A percentile compares a stretch with the other conserved stretches of the same genome.
Conservation (phyloP, 2,329 filamentous ascomycete species). For the Onygenales sp. region DNA sequence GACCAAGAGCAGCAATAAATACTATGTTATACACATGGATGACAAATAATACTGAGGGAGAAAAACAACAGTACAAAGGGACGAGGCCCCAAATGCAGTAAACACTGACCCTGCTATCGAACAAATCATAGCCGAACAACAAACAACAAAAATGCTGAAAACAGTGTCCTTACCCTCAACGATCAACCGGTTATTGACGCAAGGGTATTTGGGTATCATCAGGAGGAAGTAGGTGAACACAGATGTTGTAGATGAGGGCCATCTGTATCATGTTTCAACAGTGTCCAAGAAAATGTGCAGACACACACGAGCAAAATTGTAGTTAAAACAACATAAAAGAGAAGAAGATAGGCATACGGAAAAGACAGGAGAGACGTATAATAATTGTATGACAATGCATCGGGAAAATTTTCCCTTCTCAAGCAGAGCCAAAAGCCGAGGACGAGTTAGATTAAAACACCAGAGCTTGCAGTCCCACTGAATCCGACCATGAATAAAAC, state of each 20-base stretch:
- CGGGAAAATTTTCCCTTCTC: neutral
- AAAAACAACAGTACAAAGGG: neutral
- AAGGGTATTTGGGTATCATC: slow-evolving; percentile 1
- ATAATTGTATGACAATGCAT: slow-evolving; percentile 3
- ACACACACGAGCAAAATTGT: slow-evolving; percentile 5
- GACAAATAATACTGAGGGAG: slow-evolving; percentile 1
- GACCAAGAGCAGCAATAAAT: no score
- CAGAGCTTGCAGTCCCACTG: slow-evolving; percentile 2
- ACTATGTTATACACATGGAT: no score
- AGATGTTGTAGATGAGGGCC: slow-evolving; percentile 2
- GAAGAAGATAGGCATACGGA: neutral
- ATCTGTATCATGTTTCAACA: neutral
- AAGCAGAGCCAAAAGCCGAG: neutral
- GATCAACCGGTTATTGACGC: neutral
- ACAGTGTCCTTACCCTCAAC: neutral
- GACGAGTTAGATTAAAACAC: neutral
- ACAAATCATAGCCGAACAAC: neutral
- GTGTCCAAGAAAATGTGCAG: slow-evolving; percentile 4
- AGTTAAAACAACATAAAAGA: slow-evolving; percentile 11
- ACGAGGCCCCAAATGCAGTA: neutral
- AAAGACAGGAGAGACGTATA: slow-evolving; percentile 1
- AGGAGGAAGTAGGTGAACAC: slow-evolving; percentile 1
- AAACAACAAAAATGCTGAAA: neutral
- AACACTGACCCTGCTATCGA: neutral
- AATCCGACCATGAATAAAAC: slow-evolving; percentile 11